Conservation (phyloP, 2,329 filamentous ascomycete species). For the Nothopassalora personata region DNA sequence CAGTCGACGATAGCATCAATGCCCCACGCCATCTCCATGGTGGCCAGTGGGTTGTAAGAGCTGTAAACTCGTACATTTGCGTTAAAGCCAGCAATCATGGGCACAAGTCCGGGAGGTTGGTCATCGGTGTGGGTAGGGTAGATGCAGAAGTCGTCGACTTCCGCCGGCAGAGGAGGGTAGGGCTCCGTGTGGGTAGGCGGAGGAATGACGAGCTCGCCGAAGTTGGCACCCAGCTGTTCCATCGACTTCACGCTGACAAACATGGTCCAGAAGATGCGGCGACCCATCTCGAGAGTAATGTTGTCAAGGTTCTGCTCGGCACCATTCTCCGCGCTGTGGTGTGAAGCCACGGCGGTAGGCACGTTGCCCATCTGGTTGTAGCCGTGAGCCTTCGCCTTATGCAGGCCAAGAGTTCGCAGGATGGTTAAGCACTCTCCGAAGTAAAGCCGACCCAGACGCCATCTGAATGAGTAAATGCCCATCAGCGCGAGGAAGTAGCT, state of each 20-base stretch:
- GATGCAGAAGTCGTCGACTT: constrained; percentile 80
- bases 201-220: constrained; percentile 67
- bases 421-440: constrained; percentile 68
- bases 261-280: constrained; percentile 73
- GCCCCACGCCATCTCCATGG: constrained; percentile 78
- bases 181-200: constrained; percentile 69
- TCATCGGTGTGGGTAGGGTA: constrained; percentile 63
- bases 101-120: constrained; percentile 63
- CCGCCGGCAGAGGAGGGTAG: constrained; percentile 72
- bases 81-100: constrained; percentile 74
- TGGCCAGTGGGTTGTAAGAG: constrained; percentile 72
- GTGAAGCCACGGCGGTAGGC: constrained; percentile 33
- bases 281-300: constrained; percentile 51
- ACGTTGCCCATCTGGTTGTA: constrained; percentile 36
- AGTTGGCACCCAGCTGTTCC: constrained; percentile 67
- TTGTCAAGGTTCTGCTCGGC: constrained; percentile 38
- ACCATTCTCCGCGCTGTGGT: constrained; percentile 33
- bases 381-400: constrained; percentile 48
- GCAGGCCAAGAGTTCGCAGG: constrained; percentile 61
- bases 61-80: constrained; percentile 71
- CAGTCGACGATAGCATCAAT: constrained; percentile 70
- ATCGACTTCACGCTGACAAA: constrained; percentile 68
- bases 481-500: constrained; percentile 70
- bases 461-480: constrained; percentile 63
- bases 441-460: constrained; percentile 63